A percentile compares a stretch with the other conserved stretches of the same genome.
phyloP scores from a whole-genome alignment of 768 basidiomycete genomes.

The Fomitopsis pulvina region DNA sequence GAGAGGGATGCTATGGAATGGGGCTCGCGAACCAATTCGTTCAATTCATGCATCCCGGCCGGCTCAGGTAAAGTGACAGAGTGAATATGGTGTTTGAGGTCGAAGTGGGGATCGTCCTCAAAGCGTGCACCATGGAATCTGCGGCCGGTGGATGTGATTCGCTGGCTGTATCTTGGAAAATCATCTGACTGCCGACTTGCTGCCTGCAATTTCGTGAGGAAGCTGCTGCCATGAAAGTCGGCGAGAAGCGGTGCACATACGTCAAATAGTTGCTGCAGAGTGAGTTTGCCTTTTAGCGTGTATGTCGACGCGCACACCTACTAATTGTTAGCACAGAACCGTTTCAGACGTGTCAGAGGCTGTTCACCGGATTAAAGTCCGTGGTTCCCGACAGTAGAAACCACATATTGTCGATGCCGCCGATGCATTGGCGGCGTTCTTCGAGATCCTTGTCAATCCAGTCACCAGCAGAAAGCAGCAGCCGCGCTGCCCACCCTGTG shows the following conservation, averaged over 20 bases:
- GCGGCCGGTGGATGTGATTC: constrained; percentile 12
- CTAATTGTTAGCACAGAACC: neutral
- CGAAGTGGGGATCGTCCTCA: constrained; percentile 17
- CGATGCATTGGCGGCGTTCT: constrained; percentile 16
- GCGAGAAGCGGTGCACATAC: neutral
- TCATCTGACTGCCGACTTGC: constrained; percentile 6
- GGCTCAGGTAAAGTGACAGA: constrained; percentile 14
- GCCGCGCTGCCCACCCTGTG: constrained; percentile 7
- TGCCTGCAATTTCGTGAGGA: neutral
- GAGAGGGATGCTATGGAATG: neutral
- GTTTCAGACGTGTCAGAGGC: neutral
- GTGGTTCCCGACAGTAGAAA: constrained; percentile 14
- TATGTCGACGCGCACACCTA: constrained; percentile 14
- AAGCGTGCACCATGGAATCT: constrained; percentile 16
- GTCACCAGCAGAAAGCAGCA: constrained; percentile 5
- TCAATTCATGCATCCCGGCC: constrained; percentile 15
- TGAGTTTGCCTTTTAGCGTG: constrained; percentile 7
- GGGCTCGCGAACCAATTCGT: constrained; percentile 11
- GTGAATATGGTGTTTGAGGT: constrained; percentile 13
- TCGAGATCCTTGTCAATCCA: constrained; percentile 11
- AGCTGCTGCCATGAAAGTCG: neutral
- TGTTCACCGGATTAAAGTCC: constrained; percentile 18
- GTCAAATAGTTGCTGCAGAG: constrained; percentile 1
- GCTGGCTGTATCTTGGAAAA: constrained; percentile 17
- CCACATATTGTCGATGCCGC: constrained; percentile 19